These are phyloP conservation scores for Hypomyces perniciosus DNA, from an alignment of 2,329 filamentous ascomycete genomes.

Conservation along the genomic window DNA sequence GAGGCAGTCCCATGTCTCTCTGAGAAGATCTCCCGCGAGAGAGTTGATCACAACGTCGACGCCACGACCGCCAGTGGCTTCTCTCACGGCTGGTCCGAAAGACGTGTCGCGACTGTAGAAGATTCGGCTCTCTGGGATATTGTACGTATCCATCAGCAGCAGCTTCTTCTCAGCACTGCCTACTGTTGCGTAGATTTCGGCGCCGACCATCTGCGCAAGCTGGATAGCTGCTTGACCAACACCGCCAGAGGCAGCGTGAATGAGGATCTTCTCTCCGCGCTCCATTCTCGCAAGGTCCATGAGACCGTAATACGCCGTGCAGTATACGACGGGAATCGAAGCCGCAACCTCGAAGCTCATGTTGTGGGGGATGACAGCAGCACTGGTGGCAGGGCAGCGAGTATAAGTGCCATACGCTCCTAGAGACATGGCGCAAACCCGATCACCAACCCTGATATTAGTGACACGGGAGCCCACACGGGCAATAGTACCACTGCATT, in stretches of 20 bases:
- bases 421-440: slow-evolving; percentile 52
- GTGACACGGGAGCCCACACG: slow-evolving; percentile 54
- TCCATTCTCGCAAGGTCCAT: slow-evolving; percentile 32
- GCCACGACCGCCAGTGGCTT: slow-evolving; percentile 41
- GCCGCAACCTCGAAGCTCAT: slow-evolving; percentile 34
- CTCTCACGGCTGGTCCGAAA: slow-evolving; percentile 17
- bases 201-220: slow-evolving; percentile 32
- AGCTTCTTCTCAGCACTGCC: slow-evolving; percentile 30
- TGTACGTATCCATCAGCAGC: slow-evolving; percentile 31
- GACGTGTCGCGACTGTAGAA: slow-evolving; percentile 22
- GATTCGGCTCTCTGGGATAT: slow-evolving; percentile 28
- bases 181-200: slow-evolving; percentile 39
- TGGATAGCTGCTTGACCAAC: slow-evolving; percentile 36
- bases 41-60: slow-evolving; percentile 64
- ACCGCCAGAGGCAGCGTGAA: slow-evolving; percentile 34
- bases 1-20: slow-evolving; percentile 38
- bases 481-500: slow-evolving; percentile 35
- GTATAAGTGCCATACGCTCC: slow-evolving; percentile 30
- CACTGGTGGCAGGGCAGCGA: slow-evolving; percentile 27
- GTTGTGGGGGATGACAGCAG: slow-evolving; percentile 31
- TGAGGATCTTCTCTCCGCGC: slow-evolving; percentile 33
- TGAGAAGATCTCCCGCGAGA: slow-evolving; percentile 35
- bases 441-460: slow-evolving; percentile 62
- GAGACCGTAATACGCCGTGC: slow-evolving; percentile 36
- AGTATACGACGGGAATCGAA: slow-evolving; percentile 34